phyloP scores from a whole-genome alignment of 2,329 filamentous ascomycete species.

The Calonectria ilicicola region DNA sequence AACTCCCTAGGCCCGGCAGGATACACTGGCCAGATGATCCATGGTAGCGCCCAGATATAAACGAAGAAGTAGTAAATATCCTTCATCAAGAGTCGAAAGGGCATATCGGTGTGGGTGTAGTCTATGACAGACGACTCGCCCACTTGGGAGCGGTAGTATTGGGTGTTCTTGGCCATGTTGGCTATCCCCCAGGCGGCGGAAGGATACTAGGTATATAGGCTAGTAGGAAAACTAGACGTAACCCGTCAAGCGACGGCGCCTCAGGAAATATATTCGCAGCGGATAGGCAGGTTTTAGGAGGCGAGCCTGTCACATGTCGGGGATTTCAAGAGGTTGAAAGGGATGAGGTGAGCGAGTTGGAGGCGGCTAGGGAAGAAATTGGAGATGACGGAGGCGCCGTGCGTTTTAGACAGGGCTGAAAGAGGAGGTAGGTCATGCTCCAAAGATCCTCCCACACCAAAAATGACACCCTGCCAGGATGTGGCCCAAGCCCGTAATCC shows the following conservation, averaged over 20 bases:
- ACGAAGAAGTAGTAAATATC: slow-evolving; percentile 68
- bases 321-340: slow-evolving; percentile 3
- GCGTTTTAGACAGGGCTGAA: background rate
- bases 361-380: background rate
- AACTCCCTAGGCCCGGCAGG: slow-evolving; percentile 65
- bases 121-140: slow-evolving; percentile 68
- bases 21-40: slow-evolving; percentile 69
- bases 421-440: background rate
- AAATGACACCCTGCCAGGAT: background rate
- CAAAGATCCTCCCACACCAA: slow-evolving; percentile 1
- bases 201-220: background rate
- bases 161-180: slow-evolving; percentile 51
- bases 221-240: background rate
- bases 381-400: background rate
- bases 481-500: slow-evolving; percentile 5
- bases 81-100: slow-evolving; percentile 61
- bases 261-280: background rate
- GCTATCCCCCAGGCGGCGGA: background rate
- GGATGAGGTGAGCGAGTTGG: slow-evolving; percentile 17
- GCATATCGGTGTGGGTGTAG: slow-evolving; percentile 71
- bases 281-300: background rate
- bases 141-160: slow-evolving; percentile 70
- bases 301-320: slow-evolving; percentile 2
- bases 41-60: slow-evolving; percentile 68
- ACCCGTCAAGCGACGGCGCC: background rate